Evolutionary conservation across 2,329 filamentous ascomycete genomes (phyloP), one percentile per base, ranked within the genome.

Genomic region (Bipolaris victoriae): DNA sequence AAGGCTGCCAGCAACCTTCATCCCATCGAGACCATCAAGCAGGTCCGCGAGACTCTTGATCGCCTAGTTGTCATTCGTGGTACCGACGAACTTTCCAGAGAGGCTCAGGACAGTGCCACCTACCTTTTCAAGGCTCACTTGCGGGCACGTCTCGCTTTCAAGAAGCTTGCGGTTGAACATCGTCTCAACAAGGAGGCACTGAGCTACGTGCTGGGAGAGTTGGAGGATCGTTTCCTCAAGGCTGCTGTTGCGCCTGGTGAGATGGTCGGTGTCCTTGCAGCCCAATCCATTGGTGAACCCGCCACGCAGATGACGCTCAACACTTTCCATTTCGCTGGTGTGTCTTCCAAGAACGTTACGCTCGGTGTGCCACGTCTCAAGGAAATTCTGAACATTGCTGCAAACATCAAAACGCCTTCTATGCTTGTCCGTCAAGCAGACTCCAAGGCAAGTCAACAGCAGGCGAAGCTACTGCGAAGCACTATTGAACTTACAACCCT

Each of bases 301-400:
- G 96, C 95, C 20, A 99, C 95, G 1, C 95, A 99, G 83, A 99
- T 99, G 95, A 99, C 95, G 1, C 82, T 99, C 60, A 99, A 99
- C 81, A 99, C 95, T 22, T 99, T 99, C 90, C 95, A 99, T 84
- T 99, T 99, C 78, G 93, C 95, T 78, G 95, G 95, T 97, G 92
- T 99, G 60, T 97, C 96, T 36, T 97, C 94, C 22, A 99, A 99
- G 89, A 99, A 99, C 84, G 94, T 99, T 53, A 99, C 95, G 0
- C 88, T 99, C 47, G 95, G 95, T 92, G 95, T 99, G 41, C 95
- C 95, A 41, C 94, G 95, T 88, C 86, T 99, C 48, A 99, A 99
- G 85, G 95, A 99, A 81, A 99, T 99, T 87, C 84, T 99, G 56
- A 99, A 99, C 77, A 88, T 99, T 57, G 95, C 96, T 0, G 93